phyloP scores from a whole-genome alignment of 768 basidiomycete genomes.

The Mycena maculata region DNA sequence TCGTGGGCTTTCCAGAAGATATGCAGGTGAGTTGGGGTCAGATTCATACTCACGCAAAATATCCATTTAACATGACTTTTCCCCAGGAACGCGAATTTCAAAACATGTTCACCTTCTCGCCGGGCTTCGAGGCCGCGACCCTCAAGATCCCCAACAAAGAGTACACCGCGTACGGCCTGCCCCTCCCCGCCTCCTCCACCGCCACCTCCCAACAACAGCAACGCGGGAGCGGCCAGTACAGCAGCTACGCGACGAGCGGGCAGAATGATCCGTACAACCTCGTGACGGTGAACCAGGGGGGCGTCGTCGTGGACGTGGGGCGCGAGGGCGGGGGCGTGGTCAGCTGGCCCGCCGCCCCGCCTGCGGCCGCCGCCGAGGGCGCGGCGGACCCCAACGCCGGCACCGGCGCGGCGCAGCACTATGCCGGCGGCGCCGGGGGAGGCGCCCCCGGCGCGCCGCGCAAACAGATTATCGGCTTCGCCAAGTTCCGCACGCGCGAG shows the following conservation, averaged over 20 bases:
- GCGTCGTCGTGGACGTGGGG: slow-evolving; percentile 82
- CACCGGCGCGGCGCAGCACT: no score
- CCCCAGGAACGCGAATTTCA: slow-evolving; percentile 97
- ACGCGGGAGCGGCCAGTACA: slow-evolving; percentile 46
- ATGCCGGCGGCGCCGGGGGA: no score
- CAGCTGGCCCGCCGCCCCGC: slow-evolving; percentile 44
- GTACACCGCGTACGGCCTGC: slow-evolving; percentile 75
- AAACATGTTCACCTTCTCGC: slow-evolving; percentile 98
- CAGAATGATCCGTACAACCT: slow-evolving; percentile 85
- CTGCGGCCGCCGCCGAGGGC: no score
- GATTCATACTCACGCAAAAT: neutral
- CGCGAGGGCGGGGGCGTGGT: slow-evolving; percentile 83
- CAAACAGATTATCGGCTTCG: slow-evolving; percentile 98
- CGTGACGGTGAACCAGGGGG: slow-evolving; percentile 85
- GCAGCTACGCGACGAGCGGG: slow-evolving; percentile 56
- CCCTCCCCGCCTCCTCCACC: slow-evolving; percentile 36
- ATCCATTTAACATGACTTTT: slow-evolving; percentile 31
- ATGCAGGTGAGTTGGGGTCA: slow-evolving; percentile 81
- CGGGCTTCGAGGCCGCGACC: slow-evolving; percentile 96
- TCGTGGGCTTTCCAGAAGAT: slow-evolving; percentile 98
- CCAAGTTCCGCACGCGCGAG: slow-evolving; percentile 89
- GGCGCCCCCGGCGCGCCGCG: no score
- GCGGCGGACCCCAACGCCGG: no score
- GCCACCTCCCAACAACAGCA: slow-evolving; percentile 13
- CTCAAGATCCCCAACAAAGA: slow-evolving; percentile 97